These are phyloP conservation scores for Xylaria arbuscula DNA, from an alignment of 2,329 filamentous ascomycete genomes.

Conservation along the genomic window DNA sequence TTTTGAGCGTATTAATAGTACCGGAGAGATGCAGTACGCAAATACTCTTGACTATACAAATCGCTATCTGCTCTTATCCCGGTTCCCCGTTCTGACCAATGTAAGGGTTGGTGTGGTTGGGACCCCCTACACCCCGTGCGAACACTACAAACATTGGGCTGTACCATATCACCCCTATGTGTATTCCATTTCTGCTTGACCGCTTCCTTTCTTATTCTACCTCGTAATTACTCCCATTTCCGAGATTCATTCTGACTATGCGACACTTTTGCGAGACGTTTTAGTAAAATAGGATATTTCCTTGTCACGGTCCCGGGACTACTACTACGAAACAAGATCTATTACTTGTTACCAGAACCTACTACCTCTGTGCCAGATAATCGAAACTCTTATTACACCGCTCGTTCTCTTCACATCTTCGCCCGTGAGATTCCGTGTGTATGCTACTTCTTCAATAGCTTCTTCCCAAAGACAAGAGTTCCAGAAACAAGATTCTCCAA, in stretches of 20 bases:
- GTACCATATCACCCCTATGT: not conserved
- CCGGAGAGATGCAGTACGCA: not conserved
- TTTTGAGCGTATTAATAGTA: no score
- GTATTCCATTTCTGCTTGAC: no score
- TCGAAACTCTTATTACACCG: no score
- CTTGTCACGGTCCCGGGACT: no score
- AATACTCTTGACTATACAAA: not conserved
- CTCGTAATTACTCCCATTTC: no score
- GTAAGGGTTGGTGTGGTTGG: not conserved
- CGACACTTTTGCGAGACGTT: not conserved
- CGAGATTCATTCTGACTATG: not conserved
- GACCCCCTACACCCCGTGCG: not conserved
- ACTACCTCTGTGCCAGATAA: no score
- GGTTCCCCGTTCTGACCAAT: not conserved
- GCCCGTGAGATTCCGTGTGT: no score
- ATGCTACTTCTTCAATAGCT: no score
- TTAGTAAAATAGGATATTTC: no score
- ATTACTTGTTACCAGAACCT: no score
- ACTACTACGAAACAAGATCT: no score
- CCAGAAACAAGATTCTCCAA: not conserved
- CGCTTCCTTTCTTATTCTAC: not conserved
- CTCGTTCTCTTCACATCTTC: no score
- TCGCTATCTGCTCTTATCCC: not conserved
- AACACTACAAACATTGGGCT: not conserved
- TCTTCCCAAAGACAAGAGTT: not conserved